phyloP scores from a whole-genome alignment of 345 rosid genomes.

The Hypericum androsaemum region DNA sequence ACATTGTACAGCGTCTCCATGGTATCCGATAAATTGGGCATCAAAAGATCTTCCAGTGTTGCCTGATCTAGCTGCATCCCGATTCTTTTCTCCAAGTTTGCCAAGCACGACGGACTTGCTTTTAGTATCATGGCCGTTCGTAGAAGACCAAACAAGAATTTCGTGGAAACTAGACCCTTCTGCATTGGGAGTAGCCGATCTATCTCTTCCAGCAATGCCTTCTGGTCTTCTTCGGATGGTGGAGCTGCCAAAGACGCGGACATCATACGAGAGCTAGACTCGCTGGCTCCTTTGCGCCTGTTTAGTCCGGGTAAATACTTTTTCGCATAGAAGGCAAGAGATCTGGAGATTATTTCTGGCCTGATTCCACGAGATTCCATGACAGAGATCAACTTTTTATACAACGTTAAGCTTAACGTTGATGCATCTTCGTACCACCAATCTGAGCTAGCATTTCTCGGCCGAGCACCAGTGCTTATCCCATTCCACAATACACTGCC shows the following conservation, averaged over 20 bases:
- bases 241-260: slow-evolving; percentile 44
- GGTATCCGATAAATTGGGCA: slow-evolving; percentile 82
- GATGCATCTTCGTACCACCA: slow-evolving; percentile 99
- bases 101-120: slow-evolving; percentile 52
- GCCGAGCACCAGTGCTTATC: slow-evolving; percentile 89
- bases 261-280: slow-evolving; percentile 52
- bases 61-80: slow-evolving; percentile 99
- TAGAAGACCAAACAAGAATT: slow-evolving; percentile 76
- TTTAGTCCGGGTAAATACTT: slow-evolving; percentile 78
- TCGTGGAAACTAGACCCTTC: slow-evolving; percentile 68
- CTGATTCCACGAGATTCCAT: slow-evolving; percentile 83
- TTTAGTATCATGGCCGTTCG: slow-evolving; percentile 68
- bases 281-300: slow-evolving; percentile 55
- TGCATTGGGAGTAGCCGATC: slow-evolving; percentile 62
- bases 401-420: slow-evolving; percentile 57
- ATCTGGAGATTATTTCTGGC: slow-evolving; percentile 63
- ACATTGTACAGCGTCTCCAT: slow-evolving; percentile 89
- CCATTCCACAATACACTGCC: slow-evolving; percentile 96
- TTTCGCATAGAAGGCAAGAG: slow-evolving; percentile 61
- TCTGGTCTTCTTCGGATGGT: slow-evolving; percentile 83
- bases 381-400: slow-evolving; percentile 52
- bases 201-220: slow-evolving; percentile 60
- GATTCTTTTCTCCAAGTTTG: slow-evolving; percentile 68
- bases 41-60: slow-evolving; percentile 78
- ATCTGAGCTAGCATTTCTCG: slow-evolving; percentile 58